Evolutionary conservation across 2,329 filamentous ascomycete species (phyloP), one percentile per base, ranked within the genome.

Genomic region (Tolypocladium tundrense): DNA sequence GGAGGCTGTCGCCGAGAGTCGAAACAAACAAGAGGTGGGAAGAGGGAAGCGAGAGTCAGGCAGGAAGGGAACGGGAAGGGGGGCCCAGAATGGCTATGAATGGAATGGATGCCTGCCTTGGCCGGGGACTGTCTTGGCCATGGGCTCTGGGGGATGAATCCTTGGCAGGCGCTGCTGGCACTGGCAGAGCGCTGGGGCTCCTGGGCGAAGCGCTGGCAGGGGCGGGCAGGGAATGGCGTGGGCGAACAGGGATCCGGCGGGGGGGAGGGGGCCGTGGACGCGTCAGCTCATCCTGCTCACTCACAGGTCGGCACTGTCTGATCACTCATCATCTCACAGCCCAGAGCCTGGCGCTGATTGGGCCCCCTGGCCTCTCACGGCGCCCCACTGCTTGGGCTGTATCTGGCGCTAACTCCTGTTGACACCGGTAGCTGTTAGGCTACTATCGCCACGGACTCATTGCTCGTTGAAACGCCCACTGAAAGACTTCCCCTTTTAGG

Each of bases 71-170:
- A 60, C 41, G 53, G 19, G 57, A 41, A 58, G 62, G 69, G 68
- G 69, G 68, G 62, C 33, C 55, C 13, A 56, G 53, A 60, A 63
- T 63, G 62, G 68, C 68, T 72, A 68, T 70, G 67, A 69, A 70
- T 68, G 69, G 65, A 64, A 66, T 63, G 64, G 64, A 55, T 67
- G 68, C 66, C 66, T 69, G 48, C 16, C 27, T n/a, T 33, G 45
- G 27, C 27, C 14, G 45, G 45, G 41, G 41, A 21, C 41, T 43
- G 45, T 59, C 59, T 56, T 58, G 61, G 60, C 56, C 58, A 56
- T 60, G 58, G 60, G 42, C 42, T 24, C n/a, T 13, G 55, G 55
- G 57, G 54, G 42, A 19, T 41, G 50, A 41, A 53, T 56, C 42
- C 31, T 57, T 53, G 56, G 27, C 13, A 37, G 37, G 42, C 21